These are phyloP conservation scores for Omphalea diandra DNA, from an alignment of 441 rosid genomes.

Conservation along the genomic window DNA sequence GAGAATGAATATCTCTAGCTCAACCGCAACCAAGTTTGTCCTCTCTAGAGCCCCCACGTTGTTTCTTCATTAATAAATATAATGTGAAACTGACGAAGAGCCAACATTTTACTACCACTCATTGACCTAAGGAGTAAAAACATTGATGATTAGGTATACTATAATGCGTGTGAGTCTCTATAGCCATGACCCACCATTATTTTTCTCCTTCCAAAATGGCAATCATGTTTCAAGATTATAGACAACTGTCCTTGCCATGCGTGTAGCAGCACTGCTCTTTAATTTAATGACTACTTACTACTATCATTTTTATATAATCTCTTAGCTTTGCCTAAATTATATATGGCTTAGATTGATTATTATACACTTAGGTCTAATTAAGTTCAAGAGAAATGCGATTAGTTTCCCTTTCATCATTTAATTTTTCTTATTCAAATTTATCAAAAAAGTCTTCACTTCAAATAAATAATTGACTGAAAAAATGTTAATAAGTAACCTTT, in stretches of 20 bases:
- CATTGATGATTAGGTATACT: not conserved
- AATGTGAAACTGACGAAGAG: constrained; percentile 8
- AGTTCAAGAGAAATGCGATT: too few relatives aligned
- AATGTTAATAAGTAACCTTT: too few relatives aligned
- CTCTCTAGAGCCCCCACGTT: constrained; percentile 12
- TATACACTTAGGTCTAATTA: too few relatives aligned
- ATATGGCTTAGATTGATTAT: too few relatives aligned
- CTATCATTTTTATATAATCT: not conserved
- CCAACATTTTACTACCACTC: constrained; percentile 6
- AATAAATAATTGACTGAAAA: too few relatives aligned
- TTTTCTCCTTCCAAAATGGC: constrained; percentile 2
- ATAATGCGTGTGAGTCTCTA: not conserved
- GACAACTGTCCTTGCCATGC: constrained; percentile 32
- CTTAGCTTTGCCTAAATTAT: too few relatives aligned
- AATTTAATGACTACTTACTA: not conserved
- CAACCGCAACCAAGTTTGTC: constrained; percentile 4
- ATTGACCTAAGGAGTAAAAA: not conserved
- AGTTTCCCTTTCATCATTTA: too few relatives aligned
- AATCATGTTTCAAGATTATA: constrained; percentile 14
- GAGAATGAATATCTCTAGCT: not conserved
- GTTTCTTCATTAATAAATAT: too few relatives aligned
- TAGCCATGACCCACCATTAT: not conserved
- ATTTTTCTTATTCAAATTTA: too few relatives aligned
- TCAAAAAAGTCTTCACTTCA: too few relatives aligned
- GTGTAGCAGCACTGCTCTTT: not conserved